Evolutionary conservation across 768 basidiomycete species (phyloP), one percentile per base, ranked within the genome.

Genomic region (Tulasnella sp.): DNA sequence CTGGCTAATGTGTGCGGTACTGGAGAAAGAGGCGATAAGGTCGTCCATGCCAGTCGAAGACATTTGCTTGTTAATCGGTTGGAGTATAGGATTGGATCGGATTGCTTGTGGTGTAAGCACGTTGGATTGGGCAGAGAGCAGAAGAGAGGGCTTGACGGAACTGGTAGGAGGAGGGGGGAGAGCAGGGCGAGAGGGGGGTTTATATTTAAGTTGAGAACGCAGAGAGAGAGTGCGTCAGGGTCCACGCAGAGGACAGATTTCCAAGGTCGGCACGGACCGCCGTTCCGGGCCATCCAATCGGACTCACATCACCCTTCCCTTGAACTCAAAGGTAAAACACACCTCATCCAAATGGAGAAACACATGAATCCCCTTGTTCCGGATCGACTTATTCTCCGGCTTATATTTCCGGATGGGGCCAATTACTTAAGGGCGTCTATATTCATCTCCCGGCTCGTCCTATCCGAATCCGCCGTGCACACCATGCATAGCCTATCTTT

Each of bases 1-100:
- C 36, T 77, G 77, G 77, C 77, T 71, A 34, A 77, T 74, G 74
- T 64, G 19, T 22, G 76, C 89, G 87, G 89, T 90, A 75, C 67
- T 64, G 72, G 54, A n/a, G 77, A 52, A 76, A 80, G 38, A 79
- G 79, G 49, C 34, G 68, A 77, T 75, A 25, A 73, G 64, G 31
- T 72, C 68, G 72, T 80, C 71, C 58, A 77, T 77, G 71, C 64
- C 49, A 6, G 14, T 37, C 4, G 74, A 67, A 14, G 68, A 5
- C 49, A 49, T 74, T 52, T 67, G 73, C 7, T 34, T 17, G 42
- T 12, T 64, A n/a, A n/a, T 49, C n/a, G 49, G 49, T 49, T 3
- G 49, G 42, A 17, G 40, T 42, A 12, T 45, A 17, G 14, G 42
- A 45, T 45, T 6, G 14, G 45, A 15, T 64, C 31, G 58, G 58